These are phyloP conservation scores for Leishmania tropica DNA, from an alignment of 208 protist species.

Conservation along the genomic window DNA sequence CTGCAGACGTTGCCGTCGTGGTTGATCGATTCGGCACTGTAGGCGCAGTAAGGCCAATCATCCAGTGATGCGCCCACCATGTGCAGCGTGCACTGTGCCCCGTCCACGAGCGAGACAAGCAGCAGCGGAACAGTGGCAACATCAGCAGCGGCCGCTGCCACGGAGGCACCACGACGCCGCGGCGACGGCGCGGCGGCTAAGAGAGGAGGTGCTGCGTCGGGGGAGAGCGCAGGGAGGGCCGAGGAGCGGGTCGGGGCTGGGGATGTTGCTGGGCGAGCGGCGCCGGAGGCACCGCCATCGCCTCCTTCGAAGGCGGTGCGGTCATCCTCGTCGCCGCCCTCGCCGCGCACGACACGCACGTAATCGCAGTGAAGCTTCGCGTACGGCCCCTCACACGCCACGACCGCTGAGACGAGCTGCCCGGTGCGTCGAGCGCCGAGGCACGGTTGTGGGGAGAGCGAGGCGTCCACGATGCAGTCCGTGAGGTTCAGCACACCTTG, in stretches of 20 bases:
- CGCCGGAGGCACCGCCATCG: neutral
- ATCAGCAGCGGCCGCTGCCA: neutral
- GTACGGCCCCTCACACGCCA: constrained; percentile 23
- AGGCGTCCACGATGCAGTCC: constrained; percentile 26
- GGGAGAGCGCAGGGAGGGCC: neutral
- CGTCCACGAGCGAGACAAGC: constrained; percentile 15
- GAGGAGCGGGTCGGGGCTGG: neutral
- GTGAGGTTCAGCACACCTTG: constrained; percentile 23
- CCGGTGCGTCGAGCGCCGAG: neutral
- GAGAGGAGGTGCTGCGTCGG: neutral
- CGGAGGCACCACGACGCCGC: neutral
- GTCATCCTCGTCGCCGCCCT: neutral
- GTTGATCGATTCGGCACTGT: neutral
- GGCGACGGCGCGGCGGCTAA: neutral
- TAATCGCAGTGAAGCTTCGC: constrained; percentile 25
- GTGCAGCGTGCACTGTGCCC: constrained; percentile 29
- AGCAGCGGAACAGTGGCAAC: constrained; percentile 13
- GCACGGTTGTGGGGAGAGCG: constrained; percentile 1
- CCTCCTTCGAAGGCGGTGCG: neutral
- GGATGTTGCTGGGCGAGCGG: neutral
- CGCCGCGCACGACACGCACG: constrained; percentile 16
- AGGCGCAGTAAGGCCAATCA: constrained; percentile 19
- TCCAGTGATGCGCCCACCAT: constrained; percentile 20
- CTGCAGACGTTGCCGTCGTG: neutral
- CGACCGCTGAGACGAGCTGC: neutral